A percentile compares a stretch with the other conserved stretches of the same genome.
Conservation (phyloP, 306 rosid genomes). For the barrel medic (Medicago truncatula) region MtrunA17r5.0-ANR NC_053043.1:11412001-11412500, state of each 20-base stretch:
- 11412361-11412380: too few species aligned
- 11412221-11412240: too few species aligned
- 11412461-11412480: constrained; percentile 12
- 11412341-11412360: too few species aligned
- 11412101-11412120: constrained; percentile 7
- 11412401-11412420: background rate
- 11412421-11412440: constrained; percentile 29
- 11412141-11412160: constrained; percentile 18
- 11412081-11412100: background rate
- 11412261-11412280: too few species aligned
- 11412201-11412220: too few species aligned
- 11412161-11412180: background rate
- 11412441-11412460: constrained; percentile 31
- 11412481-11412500: constrained; percentile 81
- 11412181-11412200: too few species aligned
- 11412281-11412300: too few species aligned
- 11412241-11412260: too few species aligned
- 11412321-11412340: too few species aligned
- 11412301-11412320: too few species aligned
- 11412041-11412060: background rate
- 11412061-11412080: constrained; percentile 7
- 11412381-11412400: background rate
- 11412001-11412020: background rate
- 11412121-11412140: background rate
- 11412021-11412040: background rate